Percentiles rank a stretch among this genome's conserved stretches.
Evolutionary conservation across 441 rosid genomes (phyloP).

Genomic region (Gossypium davidsonii): DNA sequence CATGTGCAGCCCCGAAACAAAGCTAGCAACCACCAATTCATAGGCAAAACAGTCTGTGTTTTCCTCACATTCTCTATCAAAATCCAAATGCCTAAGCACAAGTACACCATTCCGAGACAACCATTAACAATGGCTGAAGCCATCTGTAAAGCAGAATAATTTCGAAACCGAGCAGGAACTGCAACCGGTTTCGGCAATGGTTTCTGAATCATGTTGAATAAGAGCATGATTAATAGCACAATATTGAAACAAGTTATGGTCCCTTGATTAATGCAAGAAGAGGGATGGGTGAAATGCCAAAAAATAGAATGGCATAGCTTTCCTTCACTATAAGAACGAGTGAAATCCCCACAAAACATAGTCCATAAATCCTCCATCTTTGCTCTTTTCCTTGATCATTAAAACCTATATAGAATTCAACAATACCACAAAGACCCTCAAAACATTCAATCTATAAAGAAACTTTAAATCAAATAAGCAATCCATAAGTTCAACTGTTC

Average conservation of each 20-base stretch:
- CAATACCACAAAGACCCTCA: neutral
- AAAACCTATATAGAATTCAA: neutral
- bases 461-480: too few relatives aligned
- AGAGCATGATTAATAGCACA: constrained; percentile 43
- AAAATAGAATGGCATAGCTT: constrained; percentile 21
- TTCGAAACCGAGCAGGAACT: constrained; percentile 25
- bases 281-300: constrained; percentile 27
- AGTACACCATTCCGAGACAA: constrained; percentile 56
- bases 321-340: constrained; percentile 19
- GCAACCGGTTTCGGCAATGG: constrained; percentile 28
- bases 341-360: constrained; percentile 49
- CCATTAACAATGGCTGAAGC: constrained; percentile 53
- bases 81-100: constrained; percentile 48
- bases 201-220: constrained; percentile 38
- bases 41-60: constrained; percentile 37
- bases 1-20: constrained; percentile 64
- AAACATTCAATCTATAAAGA: too few relatives aligned
- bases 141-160: constrained; percentile 33
- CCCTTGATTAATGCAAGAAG: constrained; percentile 45
- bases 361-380: constrained; percentile 40
- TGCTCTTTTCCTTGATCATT: constrained; percentile 10
- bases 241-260: constrained; percentile 47
- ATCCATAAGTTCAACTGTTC: too few relatives aligned
- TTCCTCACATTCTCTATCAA: constrained; percentile 53
- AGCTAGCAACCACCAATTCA: constrained; percentile 40